Base-by-base conservation (phyloP, 331 rosid genomes). In the Saraca asoca region DNA sequence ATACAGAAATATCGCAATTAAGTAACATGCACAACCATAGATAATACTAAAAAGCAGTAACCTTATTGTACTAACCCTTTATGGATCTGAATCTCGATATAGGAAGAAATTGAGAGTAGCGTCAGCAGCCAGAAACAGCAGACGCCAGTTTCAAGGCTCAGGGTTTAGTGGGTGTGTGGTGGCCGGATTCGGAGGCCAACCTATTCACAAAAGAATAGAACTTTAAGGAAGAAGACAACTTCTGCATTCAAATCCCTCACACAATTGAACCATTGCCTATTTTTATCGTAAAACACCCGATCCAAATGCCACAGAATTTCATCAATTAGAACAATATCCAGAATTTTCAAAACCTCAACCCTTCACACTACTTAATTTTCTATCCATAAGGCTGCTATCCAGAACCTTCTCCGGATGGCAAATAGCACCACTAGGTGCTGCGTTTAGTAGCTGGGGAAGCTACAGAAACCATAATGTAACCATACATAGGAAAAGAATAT, bases 61-160 rank as follows among this genome's bases (percentile, higher is more conserved):
- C 3, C 31, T 24, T 24, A 1, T 1, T 3, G 31, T 24, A 24
- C 31, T 24, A 3, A 24, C 31, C 3, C 3, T 24, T 1, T 15
- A 38, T 16, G 15, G 48, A 38, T 58, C 31, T 37, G 12, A 38
- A 46, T 15, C 38, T 14, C 44, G 15, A 9, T 31, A 45, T 0
- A 31, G 11, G 49, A 12, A 39, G 55, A 38, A 10, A 59, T 3
- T 24, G 51, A 41, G 12, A 35, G 37, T 41, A 12, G 65, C 18
- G 51, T 41, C 65, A 17, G 65, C 17, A 17, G 51, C 51, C 11
- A 41, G 37, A 34, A 59, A 35, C 51, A n/a, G 51, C 35, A 59
- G 51, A 45, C 51, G 6, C 12, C 65, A 59, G 3, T 24, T 24
- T 24, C 31, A 24, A 24, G 31, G 31, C 31, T 24, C 31, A 3